Percentiles rank a stretch among this genome's conserved stretches.
phyloP scores from a whole-genome alignment of 2,329 filamentous ascomycete genomes.

The Penicillium crustosum region DNA sequence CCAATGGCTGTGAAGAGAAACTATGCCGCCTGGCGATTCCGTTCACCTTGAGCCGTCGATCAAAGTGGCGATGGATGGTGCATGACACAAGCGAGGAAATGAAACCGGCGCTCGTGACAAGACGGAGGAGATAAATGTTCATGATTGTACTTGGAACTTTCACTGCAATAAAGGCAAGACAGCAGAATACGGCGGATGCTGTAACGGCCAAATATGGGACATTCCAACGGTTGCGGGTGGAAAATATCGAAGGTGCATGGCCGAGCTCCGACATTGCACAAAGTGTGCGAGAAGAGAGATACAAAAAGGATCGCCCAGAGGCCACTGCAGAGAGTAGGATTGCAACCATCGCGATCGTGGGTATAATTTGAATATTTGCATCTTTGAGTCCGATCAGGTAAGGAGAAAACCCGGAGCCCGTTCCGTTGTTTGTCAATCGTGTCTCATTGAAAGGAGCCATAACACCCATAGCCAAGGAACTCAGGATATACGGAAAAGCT shows the following conservation, averaged over 20 bases:
- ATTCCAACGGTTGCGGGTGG: conserved; percentile 58
- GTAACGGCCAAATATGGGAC: conserved; percentile 62
- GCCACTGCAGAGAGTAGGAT: conserved; percentile 75
- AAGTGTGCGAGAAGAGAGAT: conserved; percentile 67
- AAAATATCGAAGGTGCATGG: conserved; percentile 61
- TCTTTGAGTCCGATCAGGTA: conserved; percentile 44
- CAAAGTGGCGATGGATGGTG: conserved; percentile 58
- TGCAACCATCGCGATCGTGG: conserved; percentile 70
- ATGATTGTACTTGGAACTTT: conserved; percentile 57
- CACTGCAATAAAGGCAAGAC: conserved; percentile 68
- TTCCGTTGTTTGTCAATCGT: conserved; percentile 53
- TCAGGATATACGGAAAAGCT: conserved; percentile 58
- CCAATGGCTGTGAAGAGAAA: conserved; percentile 61
- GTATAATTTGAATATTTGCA: conserved; percentile 62
- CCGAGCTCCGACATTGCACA: conserved; percentile 63
- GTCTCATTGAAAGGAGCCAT: conserved; percentile 59
- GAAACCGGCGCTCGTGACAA: conserved; percentile 66
- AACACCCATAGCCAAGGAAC: conserved; percentile 58
- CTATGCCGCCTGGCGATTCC: conserved; percentile 49
- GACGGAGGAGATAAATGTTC: conserved; percentile 70
- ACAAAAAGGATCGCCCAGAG: conserved; percentile 75
- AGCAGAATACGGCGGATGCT: conserved; percentile 57
- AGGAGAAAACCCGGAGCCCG: conserved; percentile 53
- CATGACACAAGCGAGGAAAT: conserved; percentile 67
- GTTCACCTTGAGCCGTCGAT: conserved; percentile 43